A percentile compares a stretch with the other conserved stretches of the same genome.
These are phyloP conservation scores for Vitis hybrid DNA, from an alignment of 177 flowering plant species.

Conservation along the genomic window DNA sequence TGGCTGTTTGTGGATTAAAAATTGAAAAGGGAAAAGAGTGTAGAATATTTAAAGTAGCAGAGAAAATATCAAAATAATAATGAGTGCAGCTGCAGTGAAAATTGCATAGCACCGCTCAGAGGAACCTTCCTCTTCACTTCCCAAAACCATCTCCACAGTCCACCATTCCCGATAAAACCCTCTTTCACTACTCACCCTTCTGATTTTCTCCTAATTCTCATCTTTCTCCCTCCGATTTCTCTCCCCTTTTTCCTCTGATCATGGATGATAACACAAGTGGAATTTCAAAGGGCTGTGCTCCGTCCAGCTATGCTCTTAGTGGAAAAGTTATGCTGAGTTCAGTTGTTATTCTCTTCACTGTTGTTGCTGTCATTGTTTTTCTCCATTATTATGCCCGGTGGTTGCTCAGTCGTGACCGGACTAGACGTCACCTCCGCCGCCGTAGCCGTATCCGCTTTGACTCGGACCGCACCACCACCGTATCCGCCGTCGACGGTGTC, in stretches of 20 bases:
- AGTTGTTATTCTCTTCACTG: conserved; percentile 21
- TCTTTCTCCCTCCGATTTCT: neutral
- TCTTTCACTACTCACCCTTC: neutral
- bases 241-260: neutral
- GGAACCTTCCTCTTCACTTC: conserved; percentile 5
- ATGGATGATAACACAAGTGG: neutral
- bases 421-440: neutral
- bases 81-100: too few species aligned
- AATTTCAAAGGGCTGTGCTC: neutral
- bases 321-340: conserved; percentile 33
- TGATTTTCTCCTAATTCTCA: neutral
- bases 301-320: conserved; percentile 20
- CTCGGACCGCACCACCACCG: neutral
- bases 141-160: neutral
- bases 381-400: conserved; percentile 23
- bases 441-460: neutral
- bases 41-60: too few species aligned
- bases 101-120: neutral
- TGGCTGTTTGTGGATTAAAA: too few species aligned
- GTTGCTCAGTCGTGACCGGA: neutral
- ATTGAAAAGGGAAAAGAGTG: too few species aligned
- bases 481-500: neutral
- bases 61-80: too few species aligned
- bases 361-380: conserved; percentile 10
- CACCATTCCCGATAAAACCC: neutral